Evolutionary conservation across 2,329 filamentous ascomycete species (phyloP), one percentile per base, ranked within the genome.

Genomic region (Ustilaginoidea virens): DNA sequence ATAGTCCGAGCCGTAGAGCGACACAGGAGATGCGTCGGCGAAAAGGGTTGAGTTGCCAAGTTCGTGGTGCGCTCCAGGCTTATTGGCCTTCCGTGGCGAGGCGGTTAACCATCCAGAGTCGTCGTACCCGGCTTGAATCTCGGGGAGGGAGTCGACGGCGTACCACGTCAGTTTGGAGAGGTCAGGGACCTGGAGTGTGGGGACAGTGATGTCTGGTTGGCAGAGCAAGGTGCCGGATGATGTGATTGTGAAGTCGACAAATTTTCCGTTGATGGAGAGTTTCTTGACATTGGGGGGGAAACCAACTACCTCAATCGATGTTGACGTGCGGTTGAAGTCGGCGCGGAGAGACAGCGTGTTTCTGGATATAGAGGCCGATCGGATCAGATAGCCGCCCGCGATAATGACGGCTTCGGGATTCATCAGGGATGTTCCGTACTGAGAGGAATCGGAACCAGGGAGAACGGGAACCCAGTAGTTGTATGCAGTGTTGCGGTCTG

Each of bases 1-100:
- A 42, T 86, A 86, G 48, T 86, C 80, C 11, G 68, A 68, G 1
- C 62, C 63, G 41, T 77, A 81, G 0, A 86, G 63, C 0, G 69
- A 74, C 0, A 67, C 72, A 0, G 77, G 72, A 0, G 80, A 85
- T 1, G 57, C 63, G 2, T 76, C 52, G 2, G 62, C 53, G 14
- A 52, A 43, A 12, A 60, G 54, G 0, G 66, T 69, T 47, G 83
- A 83, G 44, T 68, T 67, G 1, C 71, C 74, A 3, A 58, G 60
- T 0, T 53, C 58, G 5, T 69, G 56, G 34, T 74, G 53, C 1
- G 78, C 80, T 0, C 44, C 39, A 0, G 61, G 61, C 16, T 20
- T 33, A 17, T 17, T 12, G 7, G 9, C 26, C 12, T 23, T 15
- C 17, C 9, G 22, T 19, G 23, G n/a, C 4, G 25, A 16, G 23